These are phyloP conservation scores for Tetracladium setigerum DNA, from an alignment of 495 filamentous ascomycete genomes.

Conservation along the genomic window DNA sequence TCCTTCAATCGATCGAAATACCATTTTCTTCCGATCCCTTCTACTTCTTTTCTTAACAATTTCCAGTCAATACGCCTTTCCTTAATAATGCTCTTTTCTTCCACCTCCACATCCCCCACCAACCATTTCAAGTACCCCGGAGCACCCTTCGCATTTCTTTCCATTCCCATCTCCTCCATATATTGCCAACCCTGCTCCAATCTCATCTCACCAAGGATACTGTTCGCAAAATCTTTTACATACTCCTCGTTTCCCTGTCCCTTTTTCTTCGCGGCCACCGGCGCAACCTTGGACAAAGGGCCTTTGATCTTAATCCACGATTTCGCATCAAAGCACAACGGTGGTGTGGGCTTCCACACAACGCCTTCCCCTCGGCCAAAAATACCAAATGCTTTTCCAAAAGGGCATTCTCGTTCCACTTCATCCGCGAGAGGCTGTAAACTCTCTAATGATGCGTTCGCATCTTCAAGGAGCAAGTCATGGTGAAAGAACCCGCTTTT, in stretches of 20 bases:
- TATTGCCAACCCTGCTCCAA: slow-evolving; percentile 28
- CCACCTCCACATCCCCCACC: slow-evolving; percentile 7
- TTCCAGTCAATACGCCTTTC: not conserved
- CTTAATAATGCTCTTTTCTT: slow-evolving; percentile 6
- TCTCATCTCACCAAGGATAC: slow-evolving; percentile 11
- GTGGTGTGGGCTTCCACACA: slow-evolving; percentile 24
- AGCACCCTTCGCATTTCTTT: not conserved
- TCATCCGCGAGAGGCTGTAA: slow-evolving; percentile 16
- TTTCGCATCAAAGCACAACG: slow-evolving; percentile 10
- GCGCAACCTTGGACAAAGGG: slow-evolving; percentile 17
- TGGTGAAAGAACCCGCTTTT: slow-evolving; percentile 20
- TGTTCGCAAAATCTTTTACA: slow-evolving; percentile 16
- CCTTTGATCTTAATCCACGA: slow-evolving; percentile 32
- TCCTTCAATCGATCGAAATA: slow-evolving; percentile 8
- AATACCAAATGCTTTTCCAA: slow-evolving; percentile 21
- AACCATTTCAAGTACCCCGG: slow-evolving; percentile 6
- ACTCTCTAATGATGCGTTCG: slow-evolving; percentile 4
- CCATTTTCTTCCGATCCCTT: slow-evolving; percentile 4
- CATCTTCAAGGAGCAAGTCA: slow-evolving; percentile 14
- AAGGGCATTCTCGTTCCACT: slow-evolving; percentile 26
- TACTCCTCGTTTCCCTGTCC: slow-evolving; percentile 4
- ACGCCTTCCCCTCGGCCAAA: slow-evolving; percentile 28
- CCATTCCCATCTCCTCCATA: slow-evolving; percentile 16
- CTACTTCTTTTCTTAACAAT: slow-evolving; percentile 4
- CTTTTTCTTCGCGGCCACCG: slow-evolving; percentile 9